These are phyloP conservation scores for Pseudogymnoascus sp. DNA, from an alignment of 2,329 filamentous ascomycete genomes.

Conservation along the genomic window DNA sequence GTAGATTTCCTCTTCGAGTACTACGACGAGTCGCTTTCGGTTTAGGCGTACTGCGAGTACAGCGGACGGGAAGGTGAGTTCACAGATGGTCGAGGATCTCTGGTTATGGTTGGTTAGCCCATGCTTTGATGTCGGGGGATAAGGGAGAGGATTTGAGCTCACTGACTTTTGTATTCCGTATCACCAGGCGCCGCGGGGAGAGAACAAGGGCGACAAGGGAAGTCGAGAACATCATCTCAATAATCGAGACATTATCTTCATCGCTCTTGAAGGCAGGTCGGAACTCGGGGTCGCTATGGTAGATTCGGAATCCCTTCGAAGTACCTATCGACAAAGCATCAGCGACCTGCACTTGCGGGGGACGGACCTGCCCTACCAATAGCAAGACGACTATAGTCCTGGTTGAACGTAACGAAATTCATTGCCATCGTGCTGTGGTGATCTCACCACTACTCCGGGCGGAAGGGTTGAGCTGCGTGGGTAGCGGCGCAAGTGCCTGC, in stretches of 20 bases:
- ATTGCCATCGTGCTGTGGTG: constrained; percentile 54
- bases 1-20: constrained; percentile 94
- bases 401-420: constrained; percentile 99
- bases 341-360: constrained; percentile 6
- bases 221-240: constrained; percentile 98
- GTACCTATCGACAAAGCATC: constrained; percentile 52
- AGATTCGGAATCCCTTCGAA: constrained; percentile 89
- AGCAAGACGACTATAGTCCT: constrained; percentile 95
- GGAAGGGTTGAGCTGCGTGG: background rate
- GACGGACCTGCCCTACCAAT: constrained; percentile 53
- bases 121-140: background rate
- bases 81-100: constrained; percentile 81
- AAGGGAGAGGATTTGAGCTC: background rate
- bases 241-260: constrained; percentile 88
- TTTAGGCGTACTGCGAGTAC: constrained; percentile 91
- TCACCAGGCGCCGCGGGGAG: constrained; percentile 84
- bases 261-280: constrained; percentile 90
- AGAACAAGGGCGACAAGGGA: constrained; percentile 90
- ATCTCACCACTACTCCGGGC: background rate
- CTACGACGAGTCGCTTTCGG: constrained; percentile 84
- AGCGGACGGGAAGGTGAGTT: constrained; percentile 95
- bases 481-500: constrained; percentile 7
- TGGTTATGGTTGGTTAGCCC: constrained; percentile 23
- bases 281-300: constrained; percentile 84
- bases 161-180: constrained; percentile 91